These are phyloP conservation scores for Hemileccinum rubropunctum DNA, from an alignment of 768 basidiomycete genomes.

Conservation along the genomic window DNA sequence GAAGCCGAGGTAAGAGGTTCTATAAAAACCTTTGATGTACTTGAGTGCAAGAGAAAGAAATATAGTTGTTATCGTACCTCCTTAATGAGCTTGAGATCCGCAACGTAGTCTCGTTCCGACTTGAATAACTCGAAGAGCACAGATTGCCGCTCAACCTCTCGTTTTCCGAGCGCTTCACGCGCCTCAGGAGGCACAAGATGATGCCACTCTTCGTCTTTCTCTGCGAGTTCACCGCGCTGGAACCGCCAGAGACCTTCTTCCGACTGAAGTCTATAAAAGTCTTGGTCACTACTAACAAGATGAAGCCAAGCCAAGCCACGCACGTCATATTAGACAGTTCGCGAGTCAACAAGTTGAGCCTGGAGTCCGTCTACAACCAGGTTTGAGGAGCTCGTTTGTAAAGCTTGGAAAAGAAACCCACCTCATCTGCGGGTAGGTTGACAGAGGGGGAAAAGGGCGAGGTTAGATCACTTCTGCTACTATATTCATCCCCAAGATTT, in stretches of 20 bases:
- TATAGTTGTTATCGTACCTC: slow-evolving; percentile 44
- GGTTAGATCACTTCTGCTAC: slow-evolving; percentile 19
- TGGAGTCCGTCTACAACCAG: slow-evolving; percentile 24
- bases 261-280: slow-evolving; percentile 47
- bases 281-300: slow-evolving; percentile 10
- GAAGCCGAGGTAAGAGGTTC: slow-evolving; percentile 55
- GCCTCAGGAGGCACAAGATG: slow-evolving; percentile 72
- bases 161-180: slow-evolving; percentile 63
- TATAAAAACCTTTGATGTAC: slow-evolving; percentile 61
- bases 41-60: slow-evolving; percentile 2
- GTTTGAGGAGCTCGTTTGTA: slow-evolving; percentile 4
- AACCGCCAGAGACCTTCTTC: slow-evolving; percentile 66
- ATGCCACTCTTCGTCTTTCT: slow-evolving; percentile 82
- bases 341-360: slow-evolving; percentile 29
- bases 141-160: slow-evolving; percentile 83
- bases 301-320: slow-evolving; percentile 19
- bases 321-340: slow-evolving; percentile 41
- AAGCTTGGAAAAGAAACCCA: slow-evolving; percentile 30
- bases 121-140: slow-evolving; percentile 88
- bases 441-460: slow-evolving; percentile 36
- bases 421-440: slow-evolving; percentile 37
- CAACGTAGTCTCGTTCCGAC: slow-evolving; percentile 84
- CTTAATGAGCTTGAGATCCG: slow-evolving; percentile 69
- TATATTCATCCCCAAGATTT: slow-evolving; percentile 13
- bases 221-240: slow-evolving; percentile 61